Base-by-base conservation (phyloP, 176 grass and related monocot genomes). In the Juncus inflexus region DNA sequence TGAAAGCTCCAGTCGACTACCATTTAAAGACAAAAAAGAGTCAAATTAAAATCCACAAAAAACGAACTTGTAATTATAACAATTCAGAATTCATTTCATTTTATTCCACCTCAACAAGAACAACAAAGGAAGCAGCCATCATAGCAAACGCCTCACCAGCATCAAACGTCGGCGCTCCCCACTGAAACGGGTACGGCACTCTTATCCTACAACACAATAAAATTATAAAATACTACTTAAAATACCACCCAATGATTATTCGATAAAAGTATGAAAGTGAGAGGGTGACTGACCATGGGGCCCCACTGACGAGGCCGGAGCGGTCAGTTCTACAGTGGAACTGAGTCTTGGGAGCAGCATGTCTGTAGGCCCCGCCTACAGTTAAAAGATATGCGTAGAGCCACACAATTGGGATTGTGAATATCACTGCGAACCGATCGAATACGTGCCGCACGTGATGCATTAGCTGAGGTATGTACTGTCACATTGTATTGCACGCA, bases 71-170 rank as follows among this genome's bases (percentile, higher is more conserved):
- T 9, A 47, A 47, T 28, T 28, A 28, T 28, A 28, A 47, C 4
- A 47, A 47, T 47, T 47, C 9, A 47, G 43, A 47, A 47, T 5
- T 47, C 50, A 67, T 60, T 37, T 63, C 39, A 15, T 63, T 56
- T 58, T 70, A 39, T 1, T 13, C 14, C 63, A 92, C 95, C 95
- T 99, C 95, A 65, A 99, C 88, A 0, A 99, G 85, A 74, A 80
- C 95, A 62, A 94, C 89, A 69, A 99, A 94, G 57, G 95, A 94
- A 78, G 95, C 95, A 62, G 86, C 89, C 85, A 99, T 99, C 95
- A 99, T 94, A 6, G 95, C 95, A 84, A 99, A 99, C 68, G 95
- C 95, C 82, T 99, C 95, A 69, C 95, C 86, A 0, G 89, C 95
- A 76, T 99, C 95, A 61, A 99, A 99, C 40, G 78, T 84, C 62